phyloP scores from a whole-genome alignment of 164 flowering plant genomes.

The Stephania japonica region DNA sequence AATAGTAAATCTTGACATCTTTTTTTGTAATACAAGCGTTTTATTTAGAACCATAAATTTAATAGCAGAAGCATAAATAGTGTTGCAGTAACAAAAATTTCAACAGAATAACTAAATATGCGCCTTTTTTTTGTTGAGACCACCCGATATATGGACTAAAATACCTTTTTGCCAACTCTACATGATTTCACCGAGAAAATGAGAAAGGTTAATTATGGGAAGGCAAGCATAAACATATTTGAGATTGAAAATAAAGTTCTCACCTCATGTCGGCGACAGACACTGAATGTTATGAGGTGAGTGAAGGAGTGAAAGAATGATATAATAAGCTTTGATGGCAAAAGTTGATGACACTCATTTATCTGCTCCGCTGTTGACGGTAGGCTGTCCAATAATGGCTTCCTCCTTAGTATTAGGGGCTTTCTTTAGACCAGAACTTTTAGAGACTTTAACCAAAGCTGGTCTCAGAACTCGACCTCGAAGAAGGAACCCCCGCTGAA shows the following conservation, averaged over 20 bases:
- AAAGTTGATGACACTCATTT: constrained; percentile 2
- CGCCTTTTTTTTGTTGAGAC: too few relatives aligned
- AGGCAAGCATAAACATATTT: not conserved
- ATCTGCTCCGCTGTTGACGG: constrained; percentile 35
- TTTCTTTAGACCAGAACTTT: constrained; percentile 66
- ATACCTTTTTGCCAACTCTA: not conserved
- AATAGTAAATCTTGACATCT: not conserved
- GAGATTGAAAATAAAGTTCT: not conserved
- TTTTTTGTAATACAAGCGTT: too few relatives aligned
- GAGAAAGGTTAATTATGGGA: not conserved
- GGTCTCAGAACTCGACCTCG: constrained; percentile 78
- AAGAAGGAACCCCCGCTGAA: constrained; percentile 73
- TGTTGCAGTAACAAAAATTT: not conserved
- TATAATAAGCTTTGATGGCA: not conserved
- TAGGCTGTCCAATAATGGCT: constrained; percentile 29
- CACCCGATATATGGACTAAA: too few relatives aligned
- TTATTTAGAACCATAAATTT: too few relatives aligned
- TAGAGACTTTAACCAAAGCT: constrained; percentile 86
- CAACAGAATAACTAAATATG: not conserved
- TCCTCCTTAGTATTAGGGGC: constrained; percentile 20
- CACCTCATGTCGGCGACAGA: not conserved
- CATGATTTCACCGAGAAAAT: not conserved
- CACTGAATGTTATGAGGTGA: not conserved
- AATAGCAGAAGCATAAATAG: not conserved
- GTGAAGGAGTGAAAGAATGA: not conserved